Evolutionary conservation across 768 basidiomycete genomes (phyloP).

Genomic region (Sporobolomyces roseus): DNA sequence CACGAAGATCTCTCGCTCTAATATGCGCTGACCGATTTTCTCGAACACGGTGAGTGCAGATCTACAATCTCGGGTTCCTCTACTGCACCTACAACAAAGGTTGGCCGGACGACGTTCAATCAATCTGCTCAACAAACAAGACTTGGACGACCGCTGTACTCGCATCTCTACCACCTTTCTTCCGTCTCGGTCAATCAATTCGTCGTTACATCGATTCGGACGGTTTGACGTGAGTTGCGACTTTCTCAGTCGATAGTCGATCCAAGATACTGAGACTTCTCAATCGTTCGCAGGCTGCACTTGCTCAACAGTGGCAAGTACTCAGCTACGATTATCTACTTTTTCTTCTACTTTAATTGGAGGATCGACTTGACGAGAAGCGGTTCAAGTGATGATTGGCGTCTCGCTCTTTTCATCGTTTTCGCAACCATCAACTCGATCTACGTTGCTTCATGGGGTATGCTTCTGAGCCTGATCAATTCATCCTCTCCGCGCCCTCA

Average conservation of each 20-base stretch:
- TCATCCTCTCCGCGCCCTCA: not conserved
- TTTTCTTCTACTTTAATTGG: constrained; percentile 69
- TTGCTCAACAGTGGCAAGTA: constrained; percentile 70
- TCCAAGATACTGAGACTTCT: too few relatives aligned
- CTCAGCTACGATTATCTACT: constrained; percentile 39
- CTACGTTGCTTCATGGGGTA: constrained; percentile 76
- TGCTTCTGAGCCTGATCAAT: constrained; percentile 39
- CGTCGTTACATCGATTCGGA: constrained; percentile 78
- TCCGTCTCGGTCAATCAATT: constrained; percentile 78
- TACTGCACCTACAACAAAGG: constrained; percentile 65
- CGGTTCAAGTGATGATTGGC: constrained; percentile 44
- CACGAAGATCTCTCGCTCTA: too few relatives aligned
- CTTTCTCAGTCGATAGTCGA: not conserved
- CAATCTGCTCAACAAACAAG: constrained; percentile 48
- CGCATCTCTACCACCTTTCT: constrained; percentile 63
- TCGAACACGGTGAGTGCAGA: too few relatives aligned
- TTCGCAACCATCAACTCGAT: constrained; percentile 61
- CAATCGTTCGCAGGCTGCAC: constrained; percentile 59
- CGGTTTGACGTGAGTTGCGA: constrained; percentile 16
- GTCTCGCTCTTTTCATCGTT: constrained; percentile 68
- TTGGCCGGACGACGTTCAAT: constrained; percentile 50
- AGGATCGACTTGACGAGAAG: constrained; percentile 56
- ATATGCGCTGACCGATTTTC: too few relatives aligned
- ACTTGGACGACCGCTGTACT: constrained; percentile 65
- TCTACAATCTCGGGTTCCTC: constrained; percentile 52